phyloP scores from a whole-genome alignment of 352 stramenopile species.

The Phytophthora crassamura region DNA sequence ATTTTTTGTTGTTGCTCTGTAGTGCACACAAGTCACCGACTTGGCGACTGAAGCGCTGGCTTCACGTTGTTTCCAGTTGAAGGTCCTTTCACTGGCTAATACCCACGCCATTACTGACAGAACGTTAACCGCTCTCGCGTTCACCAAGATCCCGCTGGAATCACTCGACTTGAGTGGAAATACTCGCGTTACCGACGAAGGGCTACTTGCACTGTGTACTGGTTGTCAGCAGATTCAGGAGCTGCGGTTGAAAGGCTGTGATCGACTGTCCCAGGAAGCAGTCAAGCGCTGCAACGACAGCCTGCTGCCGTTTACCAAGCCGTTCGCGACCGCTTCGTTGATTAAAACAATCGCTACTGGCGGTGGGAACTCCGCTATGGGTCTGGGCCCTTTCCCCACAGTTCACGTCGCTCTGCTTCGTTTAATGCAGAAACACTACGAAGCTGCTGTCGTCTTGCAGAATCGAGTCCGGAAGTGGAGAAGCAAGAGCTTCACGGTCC shows the following conservation, averaged over 20 bases:
- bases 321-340: slow-evolving; percentile 36
- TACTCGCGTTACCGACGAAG: slow-evolving; percentile 60
- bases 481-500: slow-evolving; percentile 43
- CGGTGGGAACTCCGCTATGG: slow-evolving; percentile 36
- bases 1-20: not conserved
- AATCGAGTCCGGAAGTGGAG: slow-evolving; percentile 52
- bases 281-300: slow-evolving; percentile 42
- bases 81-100: slow-evolving; percentile 47
- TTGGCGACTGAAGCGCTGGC: slow-evolving; percentile 58
- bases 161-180: slow-evolving; percentile 67
- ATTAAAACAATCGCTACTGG: slow-evolving; percentile 52
- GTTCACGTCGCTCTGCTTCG: slow-evolving; percentile 48
- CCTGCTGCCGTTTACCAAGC: slow-evolving; percentile 52
- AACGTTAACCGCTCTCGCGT: slow-evolving; percentile 49
- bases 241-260: slow-evolving; percentile 68
- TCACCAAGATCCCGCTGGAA: slow-evolving; percentile 50
- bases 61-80: slow-evolving; percentile 45
- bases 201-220: slow-evolving; percentile 42
- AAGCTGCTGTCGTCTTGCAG: slow-evolving; percentile 51
- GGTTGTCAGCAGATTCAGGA: slow-evolving; percentile 59
- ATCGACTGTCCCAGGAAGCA: slow-evolving; percentile 50
- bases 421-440: slow-evolving; percentile 43
- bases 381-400: slow-evolving; percentile 37
- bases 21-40: slow-evolving; percentile 64
- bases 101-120: slow-evolving; percentile 55